Evolutionary conservation across 805 yeast species (phyloP), one percentile per base, ranked within the genome.

Genomic region (Komagataella kurtzmanii): DNA sequence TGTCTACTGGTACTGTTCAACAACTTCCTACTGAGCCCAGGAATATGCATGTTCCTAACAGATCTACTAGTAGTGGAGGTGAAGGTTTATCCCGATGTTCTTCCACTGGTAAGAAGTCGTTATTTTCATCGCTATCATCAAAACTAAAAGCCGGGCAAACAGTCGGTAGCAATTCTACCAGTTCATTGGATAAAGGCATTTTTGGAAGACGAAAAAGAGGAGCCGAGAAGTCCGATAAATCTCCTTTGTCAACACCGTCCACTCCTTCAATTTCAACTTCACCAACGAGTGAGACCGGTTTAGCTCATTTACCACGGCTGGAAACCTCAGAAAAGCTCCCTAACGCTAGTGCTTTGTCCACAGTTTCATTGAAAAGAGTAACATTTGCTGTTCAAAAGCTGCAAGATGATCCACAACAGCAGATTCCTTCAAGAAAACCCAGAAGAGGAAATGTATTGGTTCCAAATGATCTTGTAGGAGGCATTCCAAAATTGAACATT

Each of bases 401-500:
- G 44, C 60, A 66, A 3, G 71, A 68, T 54, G 83, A 78, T 57
- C 83, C 83, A 1, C 83, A 78, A 57, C 83, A 78, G 58, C 83
- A 78, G 59, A 77, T 78, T 49, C 83, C 83, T 0, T 75, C 81
- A 1, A 62, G 83, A 51, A 64, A 74, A 44, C 83, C 83, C 0
- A 68, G 66, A 49, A 73, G 67, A 51, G 83, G 83, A 3, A 74
- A 77, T 56, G 81, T 78, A 6, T 52, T 77, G 8, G 73, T 77
- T 17, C 88, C 90, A 0, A 87, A 83, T 47, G 91, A 86, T 60
- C 58, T 84, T 54, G 64, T 71, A 17, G 81, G 83, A 0, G 79
- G 78, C 0, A 81, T 87, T 0, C 77, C 85, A 18, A 69, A 81
- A 55, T 70, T 85, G 36, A 77, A 85, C 1, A 72, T 81, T 50